Conservation (phyloP, 805 yeast species). For the Priceomyces fermenticarens region DNA sequence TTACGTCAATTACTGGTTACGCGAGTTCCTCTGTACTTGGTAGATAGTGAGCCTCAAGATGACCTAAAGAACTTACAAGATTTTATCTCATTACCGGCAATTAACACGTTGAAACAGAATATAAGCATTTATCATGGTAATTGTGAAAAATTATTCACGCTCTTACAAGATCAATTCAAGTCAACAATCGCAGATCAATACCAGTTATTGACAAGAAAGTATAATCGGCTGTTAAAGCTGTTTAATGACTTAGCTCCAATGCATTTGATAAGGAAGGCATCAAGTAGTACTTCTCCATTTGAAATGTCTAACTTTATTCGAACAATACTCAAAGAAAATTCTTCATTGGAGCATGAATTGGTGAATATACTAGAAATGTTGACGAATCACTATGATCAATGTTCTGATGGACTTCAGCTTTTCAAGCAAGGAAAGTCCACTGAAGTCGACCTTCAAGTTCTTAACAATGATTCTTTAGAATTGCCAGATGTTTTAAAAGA, state of each 20-base stretch:
- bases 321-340: constrained; percentile 38
- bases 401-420: constrained; percentile 46
- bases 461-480: constrained; percentile 53
- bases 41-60: constrained; percentile 1
- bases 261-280: constrained; percentile 12
- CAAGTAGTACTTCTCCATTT: constrained; percentile 6
- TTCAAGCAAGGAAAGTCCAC: constrained; percentile 17
- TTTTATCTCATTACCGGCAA: constrained; percentile 33
- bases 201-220: constrained; percentile 11
- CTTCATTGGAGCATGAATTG: constrained; percentile 60
- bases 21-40: constrained; percentile 24
- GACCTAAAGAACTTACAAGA: constrained; percentile 17
- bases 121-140: constrained; percentile 26
- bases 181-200: constrained; percentile 15
- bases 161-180: constrained; percentile 13
- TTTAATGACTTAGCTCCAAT: constrained; percentile 19
- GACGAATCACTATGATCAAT: constrained; percentile 82
- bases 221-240: constrained; percentile 11
- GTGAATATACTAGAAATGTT: constrained; percentile 67
- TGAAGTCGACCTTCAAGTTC: constrained; percentile 39
- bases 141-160: constrained; percentile 15
- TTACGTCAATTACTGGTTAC: constrained; percentile 21
- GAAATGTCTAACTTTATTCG: constrained; percentile 16
- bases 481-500: constrained; percentile 53
- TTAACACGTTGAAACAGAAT: constrained; percentile 21